Evolutionary conservation across 495 filamentous ascomycete species (phyloP).

Genomic region (Hypoxylon intermedium): DNA sequence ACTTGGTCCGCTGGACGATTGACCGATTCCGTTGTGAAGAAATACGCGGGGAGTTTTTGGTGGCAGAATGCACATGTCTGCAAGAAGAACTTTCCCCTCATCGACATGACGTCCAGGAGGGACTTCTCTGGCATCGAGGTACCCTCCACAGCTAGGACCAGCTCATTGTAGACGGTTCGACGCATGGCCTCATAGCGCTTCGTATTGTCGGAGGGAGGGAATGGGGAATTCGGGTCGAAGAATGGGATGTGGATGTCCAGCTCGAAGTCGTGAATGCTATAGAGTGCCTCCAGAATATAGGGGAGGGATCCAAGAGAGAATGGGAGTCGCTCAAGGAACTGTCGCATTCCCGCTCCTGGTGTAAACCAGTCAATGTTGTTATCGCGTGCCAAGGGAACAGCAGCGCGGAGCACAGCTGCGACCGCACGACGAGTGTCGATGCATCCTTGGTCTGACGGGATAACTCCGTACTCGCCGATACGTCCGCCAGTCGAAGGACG

Average conservation of each 20-base stretch:
- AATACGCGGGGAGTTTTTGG: slow-evolving; percentile 15
- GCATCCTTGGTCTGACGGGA: slow-evolving; percentile 20
- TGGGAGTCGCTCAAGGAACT: slow-evolving; percentile 35
- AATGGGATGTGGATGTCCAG: background rate
- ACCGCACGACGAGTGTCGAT: slow-evolving; percentile 17
- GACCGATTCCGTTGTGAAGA: slow-evolving; percentile 4
- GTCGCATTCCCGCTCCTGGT: slow-evolving; percentile 31
- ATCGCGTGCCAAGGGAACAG: slow-evolving; percentile 1
- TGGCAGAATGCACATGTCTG: slow-evolving; percentile 12
- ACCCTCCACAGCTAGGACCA: slow-evolving; percentile 24
- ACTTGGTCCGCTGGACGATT: background rate
- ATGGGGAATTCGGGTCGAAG: background rate
- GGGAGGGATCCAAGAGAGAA: slow-evolving; percentile 13
- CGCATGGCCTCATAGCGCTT: slow-evolving; percentile 4
- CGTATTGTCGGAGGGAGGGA: background rate
- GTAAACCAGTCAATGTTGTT: slow-evolving; percentile 34
- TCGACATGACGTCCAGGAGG: background rate
- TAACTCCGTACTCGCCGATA: slow-evolving; percentile 28
- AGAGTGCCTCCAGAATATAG: slow-evolving; percentile 22
- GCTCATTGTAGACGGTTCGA: slow-evolving; percentile 20
- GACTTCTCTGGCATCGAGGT: background rate
- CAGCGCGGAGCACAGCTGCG: slow-evolving; percentile 3
- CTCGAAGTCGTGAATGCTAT: slow-evolving; percentile 19
- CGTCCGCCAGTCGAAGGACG: background rate
- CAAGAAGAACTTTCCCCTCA: background rate